Evolutionary conservation across 2,329 filamentous ascomycete genomes (phyloP), one percentile per base, ranked within the genome.

Genomic region (Talaromyces amestolkiae): DNA sequence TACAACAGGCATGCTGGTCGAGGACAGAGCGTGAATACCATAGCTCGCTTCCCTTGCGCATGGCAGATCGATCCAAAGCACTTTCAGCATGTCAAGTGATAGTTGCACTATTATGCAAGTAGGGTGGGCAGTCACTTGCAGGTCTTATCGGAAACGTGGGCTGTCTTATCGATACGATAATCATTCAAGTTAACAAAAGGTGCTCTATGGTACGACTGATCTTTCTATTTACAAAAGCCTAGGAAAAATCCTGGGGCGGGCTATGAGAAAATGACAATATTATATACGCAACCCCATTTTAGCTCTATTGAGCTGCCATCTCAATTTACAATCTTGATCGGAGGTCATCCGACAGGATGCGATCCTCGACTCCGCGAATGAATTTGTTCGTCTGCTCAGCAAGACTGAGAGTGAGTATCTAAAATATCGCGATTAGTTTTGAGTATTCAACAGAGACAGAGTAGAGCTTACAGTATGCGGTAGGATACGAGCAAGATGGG

Each of bases 351-450:
- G 84, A 79, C 24, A 86, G 73, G 66, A 88, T 75, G 24, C 82
- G 79, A 68, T 84, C 80, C 79, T 99, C 95, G 39, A 96, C 79
- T 76, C 87, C 90, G 69, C 90, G 86, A 81, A 99, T 88, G 62
- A 96, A 79, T 83, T 96, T 97, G 80, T 96, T 97, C 10, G 95
- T 98, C 82, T 99, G 95, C 81, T 99, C 95, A 3, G 95, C 95
- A 74, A 99, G 83, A 69, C 89, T 95, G 70, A 99, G 85, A 0
- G 94, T 99, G 70, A 98, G 80, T 75, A 98, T 93, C 85, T 87
- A 67, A 19, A 59, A n/a, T 15, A 11, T 31, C 22, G 4, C 17
- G 56, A 7, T 59, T 33, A 59, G 54, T 31, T 39, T 22, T n/a
- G 5, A 33, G 3, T 22, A 7, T 3, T 5, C 11, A n/a, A n/a